These are phyloP conservation scores for Aspergillus carbonarius DNA, from an alignment of 2,329 filamentous ascomycete genomes.

Conservation along the genomic window DNA sequence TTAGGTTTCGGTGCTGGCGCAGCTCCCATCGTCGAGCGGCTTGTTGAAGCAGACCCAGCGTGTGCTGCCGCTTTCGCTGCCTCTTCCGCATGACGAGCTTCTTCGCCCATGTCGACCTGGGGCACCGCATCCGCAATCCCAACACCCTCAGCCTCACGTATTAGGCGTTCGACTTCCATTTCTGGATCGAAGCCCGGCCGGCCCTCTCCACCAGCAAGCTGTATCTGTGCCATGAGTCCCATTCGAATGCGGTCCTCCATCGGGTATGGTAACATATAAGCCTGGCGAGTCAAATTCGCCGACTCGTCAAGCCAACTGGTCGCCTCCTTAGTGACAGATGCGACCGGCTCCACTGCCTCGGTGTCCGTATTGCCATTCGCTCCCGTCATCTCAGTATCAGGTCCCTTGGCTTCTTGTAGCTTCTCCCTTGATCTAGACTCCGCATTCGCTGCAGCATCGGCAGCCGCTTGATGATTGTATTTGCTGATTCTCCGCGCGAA, in stretches of 20 bases:
- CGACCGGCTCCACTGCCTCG: constrained; percentile 32
- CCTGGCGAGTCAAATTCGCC: constrained; percentile 40
- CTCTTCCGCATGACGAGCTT: constrained; percentile 34
- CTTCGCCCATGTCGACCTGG: constrained; percentile 34
- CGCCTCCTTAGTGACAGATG: constrained; percentile 40
- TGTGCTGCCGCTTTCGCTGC: constrained; percentile 35
- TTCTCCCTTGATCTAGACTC: constrained; percentile 18
- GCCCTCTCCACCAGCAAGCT: constrained; percentile 52
- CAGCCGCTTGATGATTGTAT: constrained; percentile 46
- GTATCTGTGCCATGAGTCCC: constrained; percentile 48
- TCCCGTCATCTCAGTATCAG: constrained; percentile 37
- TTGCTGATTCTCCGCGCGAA: constrained; percentile 50
- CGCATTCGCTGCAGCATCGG: constrained; percentile 39
- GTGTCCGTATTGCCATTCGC: constrained; percentile 24
- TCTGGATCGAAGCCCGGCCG: constrained; percentile 56
- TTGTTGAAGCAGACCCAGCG: constrained; percentile 26
- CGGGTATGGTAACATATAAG: constrained; percentile 46
- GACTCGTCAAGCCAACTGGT: constrained; percentile 44
- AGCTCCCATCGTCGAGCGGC: constrained; percentile 14
- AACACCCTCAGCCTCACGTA: constrained; percentile 58
- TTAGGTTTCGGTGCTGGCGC: constrained; percentile 35
- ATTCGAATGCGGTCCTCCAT: constrained; percentile 46
- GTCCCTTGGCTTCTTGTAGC: constrained; percentile 18
- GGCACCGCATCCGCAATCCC: constrained; percentile 45
- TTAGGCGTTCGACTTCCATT: constrained; percentile 43